These are phyloP conservation scores for Zasmidium cellare DNA, from an alignment of 2,329 filamentous ascomycete genomes.

Conservation along the genomic window DNA sequence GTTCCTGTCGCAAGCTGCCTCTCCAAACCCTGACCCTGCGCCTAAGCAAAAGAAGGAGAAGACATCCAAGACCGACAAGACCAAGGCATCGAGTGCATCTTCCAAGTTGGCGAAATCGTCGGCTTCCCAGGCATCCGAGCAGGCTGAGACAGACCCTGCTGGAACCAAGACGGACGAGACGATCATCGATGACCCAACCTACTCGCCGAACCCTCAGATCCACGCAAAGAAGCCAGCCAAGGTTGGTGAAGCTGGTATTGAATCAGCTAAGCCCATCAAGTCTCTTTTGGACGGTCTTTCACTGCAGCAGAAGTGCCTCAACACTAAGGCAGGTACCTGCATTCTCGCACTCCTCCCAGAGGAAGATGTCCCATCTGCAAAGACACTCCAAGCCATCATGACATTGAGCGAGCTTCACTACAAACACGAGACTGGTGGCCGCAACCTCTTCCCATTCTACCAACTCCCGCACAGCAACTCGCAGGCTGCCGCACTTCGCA, in stretches of 20 bases:
- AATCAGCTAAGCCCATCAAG: slow-evolving; percentile 62
- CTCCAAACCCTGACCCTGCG: slow-evolving; percentile 76
- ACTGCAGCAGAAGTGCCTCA: slow-evolving; percentile 71
- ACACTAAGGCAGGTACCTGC: slow-evolving; percentile 75
- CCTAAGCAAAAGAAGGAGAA: slow-evolving; percentile 49
- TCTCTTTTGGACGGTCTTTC: slow-evolving; percentile 64
- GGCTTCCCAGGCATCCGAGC: slow-evolving; percentile 51
- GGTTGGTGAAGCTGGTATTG: slow-evolving; percentile 49
- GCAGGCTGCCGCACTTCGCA: slow-evolving; percentile 57
- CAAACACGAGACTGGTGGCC: slow-evolving; percentile 68
- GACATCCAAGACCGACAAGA: slow-evolving; percentile 46
- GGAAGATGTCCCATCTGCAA: slow-evolving; percentile 42
- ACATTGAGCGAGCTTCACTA: slow-evolving; percentile 72
- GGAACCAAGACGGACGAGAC: slow-evolving; percentile 53
- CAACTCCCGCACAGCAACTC: slow-evolving; percentile 65
- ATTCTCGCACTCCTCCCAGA: slow-evolving; percentile 70
- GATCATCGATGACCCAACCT: slow-evolving; percentile 53
- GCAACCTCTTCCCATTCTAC: slow-evolving; percentile 80
- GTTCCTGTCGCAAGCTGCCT: slow-evolving; percentile 77
- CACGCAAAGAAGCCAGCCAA: slow-evolving; percentile 50
- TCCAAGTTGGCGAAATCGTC: slow-evolving; percentile 54
- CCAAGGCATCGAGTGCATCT: slow-evolving; percentile 45
- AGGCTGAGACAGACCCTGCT: slow-evolving; percentile 45
- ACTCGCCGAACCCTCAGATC: slow-evolving; percentile 54
- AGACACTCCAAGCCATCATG: slow-evolving; percentile 45